Conservation (phyloP, 176 grass and related monocot genomes). For the Avena sativa region DNA sequence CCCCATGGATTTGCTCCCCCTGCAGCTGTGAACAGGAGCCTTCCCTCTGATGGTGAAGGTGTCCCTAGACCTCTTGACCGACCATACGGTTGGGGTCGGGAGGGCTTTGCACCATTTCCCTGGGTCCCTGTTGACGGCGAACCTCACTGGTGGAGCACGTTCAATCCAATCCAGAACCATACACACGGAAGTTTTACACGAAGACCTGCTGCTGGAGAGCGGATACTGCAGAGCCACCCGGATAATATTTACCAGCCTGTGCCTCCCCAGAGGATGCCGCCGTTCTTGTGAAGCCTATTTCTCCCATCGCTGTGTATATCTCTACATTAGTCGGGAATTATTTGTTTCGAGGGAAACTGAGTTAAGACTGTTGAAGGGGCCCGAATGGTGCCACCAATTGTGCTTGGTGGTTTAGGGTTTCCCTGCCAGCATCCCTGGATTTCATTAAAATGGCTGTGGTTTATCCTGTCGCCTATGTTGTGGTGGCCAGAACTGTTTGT, state of each 20-base stretch:
- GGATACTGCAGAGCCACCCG: constrained; percentile 47
- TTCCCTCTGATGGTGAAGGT: constrained; percentile 52
- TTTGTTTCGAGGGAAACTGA: constrained; percentile 44
- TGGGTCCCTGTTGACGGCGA: constrained; percentile 69
- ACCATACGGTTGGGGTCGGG: constrained; percentile 59
- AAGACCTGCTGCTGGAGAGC: constrained; percentile 54
- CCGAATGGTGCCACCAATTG: constrained; percentile 21
- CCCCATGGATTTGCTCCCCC: constrained; percentile 64
- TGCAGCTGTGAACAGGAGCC: constrained; percentile 52
- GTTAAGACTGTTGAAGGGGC: constrained; percentile 7
- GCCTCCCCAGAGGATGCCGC: constrained; percentile 59
- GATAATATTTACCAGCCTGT: constrained; percentile 66
- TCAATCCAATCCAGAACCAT: constrained; percentile 70
- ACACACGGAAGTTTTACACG: constrained; percentile 58
- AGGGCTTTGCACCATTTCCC: constrained; percentile 53
- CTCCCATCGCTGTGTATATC: constrained; percentile 45
- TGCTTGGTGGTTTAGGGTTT: background rate
- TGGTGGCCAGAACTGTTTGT: constrained; percentile 13
- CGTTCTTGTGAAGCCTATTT: constrained; percentile 58
- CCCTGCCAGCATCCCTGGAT: constrained; percentile 20
- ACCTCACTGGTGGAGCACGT: constrained; percentile 76
- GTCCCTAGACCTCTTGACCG: constrained; percentile 56
- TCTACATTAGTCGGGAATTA: constrained; percentile 28
- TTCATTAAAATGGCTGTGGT: constrained; percentile 33
- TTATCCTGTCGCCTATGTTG: constrained; percentile 23